A percentile compares a stretch with the other conserved stretches of the same genome.
These are phyloP conservation scores for Phytophthora ohioensis DNA, from an alignment of 352 stramenopile species.

Conservation along the genomic window DNA sequence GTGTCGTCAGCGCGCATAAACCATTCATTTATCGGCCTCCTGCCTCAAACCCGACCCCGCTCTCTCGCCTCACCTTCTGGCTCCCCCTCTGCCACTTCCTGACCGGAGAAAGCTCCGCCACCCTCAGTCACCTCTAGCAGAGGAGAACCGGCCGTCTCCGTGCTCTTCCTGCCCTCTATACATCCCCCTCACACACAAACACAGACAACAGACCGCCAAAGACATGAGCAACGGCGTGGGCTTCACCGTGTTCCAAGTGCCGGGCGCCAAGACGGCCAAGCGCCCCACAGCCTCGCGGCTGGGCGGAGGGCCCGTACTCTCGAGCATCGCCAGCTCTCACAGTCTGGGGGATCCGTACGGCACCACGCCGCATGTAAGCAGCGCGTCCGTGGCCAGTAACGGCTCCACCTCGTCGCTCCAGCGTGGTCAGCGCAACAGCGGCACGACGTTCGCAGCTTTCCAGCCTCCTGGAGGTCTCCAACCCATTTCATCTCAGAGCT, in stretches of 20 bases:
- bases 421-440: conserved; percentile 47
- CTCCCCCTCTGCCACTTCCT: conserved; percentile 29
- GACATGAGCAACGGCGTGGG: conserved; percentile 53
- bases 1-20: background rate
- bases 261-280: conserved; percentile 48
- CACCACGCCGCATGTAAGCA: conserved; percentile 11
- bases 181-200: background rate
- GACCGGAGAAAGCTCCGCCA: conserved; percentile 18
- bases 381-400: conserved; percentile 13
- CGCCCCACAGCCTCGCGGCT: conserved; percentile 28
- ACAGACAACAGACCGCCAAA: conserved; percentile 7
- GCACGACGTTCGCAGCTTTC: conserved; percentile 49
- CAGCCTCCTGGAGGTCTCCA: conserved; percentile 40
- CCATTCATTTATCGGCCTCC: conserved; percentile 1
- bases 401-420: conserved; percentile 25
- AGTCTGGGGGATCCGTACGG: conserved; percentile 33
- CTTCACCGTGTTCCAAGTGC: conserved; percentile 80
- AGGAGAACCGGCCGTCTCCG: conserved; percentile 13
- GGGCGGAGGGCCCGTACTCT: conserved; percentile 33
- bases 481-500: conserved; percentile 26
- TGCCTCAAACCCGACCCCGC: conserved; percentile 3
- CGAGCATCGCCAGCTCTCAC: conserved; percentile 22
- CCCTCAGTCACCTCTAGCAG: conserved; percentile 7
- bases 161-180: conserved; percentile 5
- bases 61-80: background rate